A percentile compares a stretch with the other conserved stretches of the same genome.
These are phyloP conservation scores for Fusarium denticulatum DNA, from an alignment of 2,329 filamentous ascomycete genomes.

Conservation along the genomic window DNA sequence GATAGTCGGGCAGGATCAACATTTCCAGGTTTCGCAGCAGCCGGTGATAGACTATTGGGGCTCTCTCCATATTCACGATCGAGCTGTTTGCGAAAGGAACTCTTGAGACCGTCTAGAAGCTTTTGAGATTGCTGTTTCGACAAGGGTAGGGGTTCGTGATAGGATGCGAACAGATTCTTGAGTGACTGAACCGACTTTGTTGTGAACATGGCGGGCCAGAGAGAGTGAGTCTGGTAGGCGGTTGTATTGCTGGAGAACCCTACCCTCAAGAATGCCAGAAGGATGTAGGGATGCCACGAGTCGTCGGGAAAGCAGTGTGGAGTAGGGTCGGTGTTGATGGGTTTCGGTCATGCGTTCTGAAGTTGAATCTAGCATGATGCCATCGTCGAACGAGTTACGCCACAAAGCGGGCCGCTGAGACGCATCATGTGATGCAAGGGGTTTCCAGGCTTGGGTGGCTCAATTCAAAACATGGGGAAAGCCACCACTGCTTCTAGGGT, in stretches of 20 bases:
- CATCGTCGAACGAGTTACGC: constrained; percentile 40
- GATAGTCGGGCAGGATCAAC: constrained; percentile 49
- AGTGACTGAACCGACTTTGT: constrained; percentile 52
- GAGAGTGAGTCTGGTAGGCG: constrained; percentile 47
- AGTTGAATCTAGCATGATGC: constrained; percentile 36
- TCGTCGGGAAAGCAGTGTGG: constrained; percentile 5
- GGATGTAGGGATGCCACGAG: neutral
- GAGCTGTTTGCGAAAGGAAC: constrained; percentile 67
- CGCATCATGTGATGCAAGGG: constrained; percentile 40
- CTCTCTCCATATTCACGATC: constrained; percentile 65
- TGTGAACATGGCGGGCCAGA: constrained; percentile 47
- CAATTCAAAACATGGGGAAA: neutral
- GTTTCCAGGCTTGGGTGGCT: constrained; percentile 30
- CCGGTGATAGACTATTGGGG: constrained; percentile 37
- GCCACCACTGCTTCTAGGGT: neutral
- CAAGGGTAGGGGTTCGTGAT: constrained; percentile 64
- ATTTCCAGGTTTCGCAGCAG: constrained; percentile 31
- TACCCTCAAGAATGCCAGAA: neutral
- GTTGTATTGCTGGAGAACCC: constrained; percentile 23
- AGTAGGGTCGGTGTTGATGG: constrained; percentile 11
- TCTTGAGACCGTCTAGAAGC: constrained; percentile 65
- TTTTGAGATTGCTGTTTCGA: constrained; percentile 62
- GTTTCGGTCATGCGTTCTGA: constrained; percentile 16
- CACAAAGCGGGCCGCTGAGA: constrained; percentile 29
- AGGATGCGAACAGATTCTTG: constrained; percentile 53